Base-by-base conservation (phyloP, 495 filamentous ascomycete species). In the Penicillium samsonianum region DNA sequence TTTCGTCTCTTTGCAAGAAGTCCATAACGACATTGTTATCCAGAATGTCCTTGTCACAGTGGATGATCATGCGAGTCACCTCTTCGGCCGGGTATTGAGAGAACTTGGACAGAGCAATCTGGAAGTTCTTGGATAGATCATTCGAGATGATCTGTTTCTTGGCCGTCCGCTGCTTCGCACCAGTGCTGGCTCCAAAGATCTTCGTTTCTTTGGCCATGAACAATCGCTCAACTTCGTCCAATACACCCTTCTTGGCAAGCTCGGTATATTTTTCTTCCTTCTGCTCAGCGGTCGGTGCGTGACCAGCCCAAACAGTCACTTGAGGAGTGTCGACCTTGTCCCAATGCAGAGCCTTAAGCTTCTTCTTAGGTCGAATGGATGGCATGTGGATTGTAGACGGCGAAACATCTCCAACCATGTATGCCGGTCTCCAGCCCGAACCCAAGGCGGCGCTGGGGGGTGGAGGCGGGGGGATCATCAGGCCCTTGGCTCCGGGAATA, bases 331-430 rank as follows among this genome's bases (percentile, higher is more conserved):
- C 94, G 37, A 98, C 89, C 75, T 98, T 98, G 68, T 98, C 94
- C 94, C 94, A 98, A 77, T 98, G 94, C 59, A 98, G 82, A 35
- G 94, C 92, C 83, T 98, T 98, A 65, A 98, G 89, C 75, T 98
- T 98, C 86, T 95, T 97, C 82, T 96, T 98, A 31, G 95, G 92
- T 62, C 93, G 80, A 25, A 90, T 90, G 61, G 90, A 88, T 28
- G 91, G 83, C 66, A 90, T 77, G 41, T 81, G 76, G 44, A 85
- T 75, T 12, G 74, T 75, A 50, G 74, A 65, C 26, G 70, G 61
- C 35, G 72, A 72, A 30, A 65, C 53, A 44, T 75, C 78, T 41
- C 84, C 78, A 60, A 72, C 68, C 67, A 81, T 64, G 50, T 78
- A 82, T 26, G 74, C 72, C 30, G 76, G 73, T 61, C 75, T 72